Evolutionary conservation across 768 basidiomycete genomes (phyloP).

Genomic region (Collybia mongolica): DNA sequence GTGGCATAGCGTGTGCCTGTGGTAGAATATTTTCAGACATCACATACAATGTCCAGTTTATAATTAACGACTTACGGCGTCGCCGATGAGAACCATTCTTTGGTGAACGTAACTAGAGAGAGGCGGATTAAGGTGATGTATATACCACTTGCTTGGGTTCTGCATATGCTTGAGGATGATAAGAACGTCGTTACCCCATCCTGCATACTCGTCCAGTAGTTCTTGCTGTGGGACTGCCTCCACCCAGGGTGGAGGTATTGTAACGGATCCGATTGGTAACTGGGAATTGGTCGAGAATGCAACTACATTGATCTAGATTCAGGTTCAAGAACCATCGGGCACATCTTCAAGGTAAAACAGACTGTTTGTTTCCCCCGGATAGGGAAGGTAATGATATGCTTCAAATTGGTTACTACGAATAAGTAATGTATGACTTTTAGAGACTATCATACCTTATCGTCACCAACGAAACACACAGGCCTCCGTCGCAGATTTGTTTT

Average conservation of each 20-base stretch:
- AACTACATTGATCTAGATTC: conserved; percentile 44
- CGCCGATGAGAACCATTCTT: conserved; percentile 50
- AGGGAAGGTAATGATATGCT: conserved; percentile 57
- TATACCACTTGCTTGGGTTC: conserved; percentile 49
- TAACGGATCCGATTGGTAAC: conserved; percentile 22
- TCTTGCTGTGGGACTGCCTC: conserved; percentile 37
- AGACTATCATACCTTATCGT: conserved; percentile 35
- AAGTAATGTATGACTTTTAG: not conserved
- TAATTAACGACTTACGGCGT: conserved; percentile 43
- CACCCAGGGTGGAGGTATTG: conserved; percentile 40
- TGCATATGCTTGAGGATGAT: conserved; percentile 40
- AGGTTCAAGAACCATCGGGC: not conserved
- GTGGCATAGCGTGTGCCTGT: conserved; percentile 59
- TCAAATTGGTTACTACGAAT: not conserved
- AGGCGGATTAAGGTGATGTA: conserved; percentile 47
- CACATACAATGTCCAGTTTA: not conserved
- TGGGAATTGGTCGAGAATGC: conserved; percentile 34
- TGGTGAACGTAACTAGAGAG: conserved; percentile 41
- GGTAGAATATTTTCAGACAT: conserved; percentile 1
- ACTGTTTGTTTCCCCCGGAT: conserved; percentile 43
- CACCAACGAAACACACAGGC: conserved; percentile 42
- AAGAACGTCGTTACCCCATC: conserved; percentile 45
- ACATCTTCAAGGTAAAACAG: conserved; percentile 5
- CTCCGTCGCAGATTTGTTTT: conserved; percentile 32
- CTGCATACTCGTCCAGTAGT: conserved; percentile 39